Evolutionary conservation across 495 filamentous ascomycete species (phyloP).

Genomic region (Schizothecium vesticola): DNA sequence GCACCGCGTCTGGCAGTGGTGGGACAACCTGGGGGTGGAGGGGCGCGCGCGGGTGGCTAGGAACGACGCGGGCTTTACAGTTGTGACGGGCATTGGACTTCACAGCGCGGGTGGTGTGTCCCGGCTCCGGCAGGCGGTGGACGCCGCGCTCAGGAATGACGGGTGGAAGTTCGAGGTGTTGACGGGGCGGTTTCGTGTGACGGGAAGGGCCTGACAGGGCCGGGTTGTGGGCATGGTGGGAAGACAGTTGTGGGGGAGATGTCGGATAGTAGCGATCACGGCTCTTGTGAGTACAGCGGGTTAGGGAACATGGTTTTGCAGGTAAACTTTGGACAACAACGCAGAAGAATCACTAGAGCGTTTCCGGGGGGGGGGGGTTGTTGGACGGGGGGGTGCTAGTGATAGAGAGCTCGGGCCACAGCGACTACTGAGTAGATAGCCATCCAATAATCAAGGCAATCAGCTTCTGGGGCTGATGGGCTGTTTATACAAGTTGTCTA

Average conservation of each 20-base stretch:
- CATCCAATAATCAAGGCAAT: not conserved
- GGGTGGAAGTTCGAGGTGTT: constrained; percentile 77
- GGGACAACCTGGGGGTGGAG: constrained; percentile 61
- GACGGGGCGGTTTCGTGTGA: constrained; percentile 60
- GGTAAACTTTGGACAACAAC: not conserved
- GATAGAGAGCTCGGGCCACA: not conserved
- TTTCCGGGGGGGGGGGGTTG: not conserved
- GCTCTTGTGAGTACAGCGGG: not conserved
- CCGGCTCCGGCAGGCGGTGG: constrained; percentile 74
- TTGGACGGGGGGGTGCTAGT: not conserved
- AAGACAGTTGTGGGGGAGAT: no score
- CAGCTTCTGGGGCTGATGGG: not conserved
- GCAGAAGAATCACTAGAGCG: not conserved
- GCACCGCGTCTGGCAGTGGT: constrained; percentile 67
- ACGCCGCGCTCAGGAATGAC: constrained; percentile 63
- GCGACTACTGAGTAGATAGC: no score
- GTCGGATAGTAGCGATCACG: not conserved
- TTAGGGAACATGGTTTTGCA: not conserved
- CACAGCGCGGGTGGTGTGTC: constrained; percentile 75
- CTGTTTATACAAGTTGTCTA: not conserved
- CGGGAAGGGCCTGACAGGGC: constrained; percentile 33
- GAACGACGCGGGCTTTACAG: constrained; percentile 48
- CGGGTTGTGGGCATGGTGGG: not conserved
- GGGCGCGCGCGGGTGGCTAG: constrained; percentile 42
- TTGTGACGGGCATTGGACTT: constrained; percentile 74